These are phyloP conservation scores for Hymenoscyphus fraxineus DNA, from an alignment of 2,329 filamentous ascomycete genomes.

Conservation along the genomic window DNA sequence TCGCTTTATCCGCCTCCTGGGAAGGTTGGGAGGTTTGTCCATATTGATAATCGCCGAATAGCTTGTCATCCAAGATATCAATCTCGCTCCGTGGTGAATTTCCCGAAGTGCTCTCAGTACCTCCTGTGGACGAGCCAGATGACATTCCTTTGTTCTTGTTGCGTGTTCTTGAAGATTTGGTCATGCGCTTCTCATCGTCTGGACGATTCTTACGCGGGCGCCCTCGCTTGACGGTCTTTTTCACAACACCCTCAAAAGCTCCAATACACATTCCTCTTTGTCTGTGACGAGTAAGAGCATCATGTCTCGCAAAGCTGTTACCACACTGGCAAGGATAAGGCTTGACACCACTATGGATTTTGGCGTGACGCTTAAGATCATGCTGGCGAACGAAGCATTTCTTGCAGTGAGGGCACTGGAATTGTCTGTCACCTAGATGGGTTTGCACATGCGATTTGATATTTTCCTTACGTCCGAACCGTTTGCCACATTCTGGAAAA, in stretches of 20 bases:
- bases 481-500: slow-evolving; percentile 77
- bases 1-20: slow-evolving; percentile 34
- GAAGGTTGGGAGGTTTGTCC: slow-evolving; percentile 32
- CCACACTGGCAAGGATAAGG: slow-evolving; percentile 93
- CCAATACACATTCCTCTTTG: slow-evolving; percentile 97
- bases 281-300: slow-evolving; percentile 88
- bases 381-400: slow-evolving; percentile 98
- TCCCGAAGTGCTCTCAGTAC: slow-evolving; percentile 53
- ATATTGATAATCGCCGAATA: slow-evolving; percentile 39
- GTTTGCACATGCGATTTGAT: slow-evolving; percentile 98
- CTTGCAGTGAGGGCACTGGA: slow-evolving; percentile 84
- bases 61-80: slow-evolving; percentile 38
- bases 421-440: slow-evolving; percentile 93
- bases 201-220: slow-evolving; percentile 60
- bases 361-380: slow-evolving; percentile 93
- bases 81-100: slow-evolving; percentile 51
- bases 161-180: slow-evolving; percentile 54
- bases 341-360: slow-evolving; percentile 95
- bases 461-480: slow-evolving; percentile 96
- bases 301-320: slow-evolving; percentile 90
- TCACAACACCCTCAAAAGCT: slow-evolving; percentile 77
- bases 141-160: slow-evolving; percentile 46
- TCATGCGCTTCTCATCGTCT: slow-evolving; percentile 46
- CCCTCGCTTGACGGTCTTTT: slow-evolving; percentile 64
- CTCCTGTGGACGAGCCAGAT: slow-evolving; percentile 49